Base-by-base conservation (phyloP, 140 eudicot species). In the Senecio squalidus region DNA sequence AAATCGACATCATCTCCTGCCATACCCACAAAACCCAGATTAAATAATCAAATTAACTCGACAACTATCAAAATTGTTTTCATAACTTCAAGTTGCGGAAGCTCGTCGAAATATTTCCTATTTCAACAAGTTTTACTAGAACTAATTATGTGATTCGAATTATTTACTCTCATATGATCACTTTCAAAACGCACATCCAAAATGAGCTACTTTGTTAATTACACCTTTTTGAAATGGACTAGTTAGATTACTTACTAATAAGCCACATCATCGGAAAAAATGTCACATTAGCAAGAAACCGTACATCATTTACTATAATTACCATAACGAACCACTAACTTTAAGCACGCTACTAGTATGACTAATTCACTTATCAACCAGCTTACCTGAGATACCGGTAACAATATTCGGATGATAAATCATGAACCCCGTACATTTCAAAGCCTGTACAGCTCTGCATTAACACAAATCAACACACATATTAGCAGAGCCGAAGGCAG, bases 381-480 rank as follows among this genome's bases (percentile, higher is more conserved):
- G 65, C 73, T 3, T 70, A 85, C 97, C 86, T 49, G 76, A 60
- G 41, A 80, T 54, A 8, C 62, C 53, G 9, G 64, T 63, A 57
- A 76, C 84, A 9, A 85, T 53, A 6, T 76, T 44, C 20, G 95
- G 97, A 68, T 89, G 94, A 58, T 89, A 89, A 65, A 82, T 74
- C 84, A 82, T 80, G 74, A 85, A 89, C 3, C 97, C 97, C 80
- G 78, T 62, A 54, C 95, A 89, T 89, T 89, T 89, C 89, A 89
- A 82, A 50, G 97, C 94, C 74, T 72, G 83, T n/a, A 82, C 67
- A 76, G 81, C 82, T 65, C 94, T 85, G 65, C 21, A 58, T 55
- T 57, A 10, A 47, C 9, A 53, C 9, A 55, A 46, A 55, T 14
- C 27, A 26, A 15, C 4, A 29, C 18, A 60, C 7, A 50, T 5